phyloP scores from a whole-genome alignment of 2,329 filamentous ascomycete genomes.

The Aspergillus transmontanensis region DNA sequence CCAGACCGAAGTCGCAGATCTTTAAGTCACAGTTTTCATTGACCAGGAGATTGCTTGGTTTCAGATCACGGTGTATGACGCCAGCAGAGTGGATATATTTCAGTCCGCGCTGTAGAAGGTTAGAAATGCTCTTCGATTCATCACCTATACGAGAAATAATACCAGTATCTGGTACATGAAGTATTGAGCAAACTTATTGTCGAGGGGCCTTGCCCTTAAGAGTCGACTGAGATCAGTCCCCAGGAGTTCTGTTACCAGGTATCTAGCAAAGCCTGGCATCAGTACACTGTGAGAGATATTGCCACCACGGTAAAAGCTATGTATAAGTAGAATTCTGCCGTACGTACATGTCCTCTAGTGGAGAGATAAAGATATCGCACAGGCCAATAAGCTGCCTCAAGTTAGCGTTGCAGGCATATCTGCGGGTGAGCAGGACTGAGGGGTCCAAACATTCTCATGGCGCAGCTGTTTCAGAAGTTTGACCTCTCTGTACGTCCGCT shows the following conservation, averaged over 20 bases:
- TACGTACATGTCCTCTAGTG: conserved; percentile 89
- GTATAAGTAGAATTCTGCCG: conserved; percentile 31
- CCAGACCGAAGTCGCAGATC: conserved; percentile 98
- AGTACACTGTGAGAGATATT: conserved; percentile 2
- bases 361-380: conserved; percentile 99
- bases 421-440: conserved; percentile 21
- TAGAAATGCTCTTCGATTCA: background rate
- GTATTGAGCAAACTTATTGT: conserved; percentile 99
- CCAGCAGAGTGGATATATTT: conserved; percentile 99
- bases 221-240: conserved; percentile 95
- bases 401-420: conserved; percentile 5
- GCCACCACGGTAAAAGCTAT: background rate
- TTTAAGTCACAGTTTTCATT: conserved; percentile 99
- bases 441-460: conserved; percentile 79
- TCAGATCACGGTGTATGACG: conserved; percentile 95
- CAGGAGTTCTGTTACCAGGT: conserved; percentile 95
- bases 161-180: conserved; percentile 99
- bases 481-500: conserved; percentile 94
- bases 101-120: conserved; percentile 71
- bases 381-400: conserved; percentile 80
- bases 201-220: conserved; percentile 88
- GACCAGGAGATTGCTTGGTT: conserved; percentile 97
- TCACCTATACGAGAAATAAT: conserved; percentile 23
- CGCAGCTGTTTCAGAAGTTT: conserved; percentile 95
- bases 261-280: conserved; percentile 56